Conservation (phyloP, 1,284 basidiomycete species). For the Filobasidium uniguttulatum region DNA sequence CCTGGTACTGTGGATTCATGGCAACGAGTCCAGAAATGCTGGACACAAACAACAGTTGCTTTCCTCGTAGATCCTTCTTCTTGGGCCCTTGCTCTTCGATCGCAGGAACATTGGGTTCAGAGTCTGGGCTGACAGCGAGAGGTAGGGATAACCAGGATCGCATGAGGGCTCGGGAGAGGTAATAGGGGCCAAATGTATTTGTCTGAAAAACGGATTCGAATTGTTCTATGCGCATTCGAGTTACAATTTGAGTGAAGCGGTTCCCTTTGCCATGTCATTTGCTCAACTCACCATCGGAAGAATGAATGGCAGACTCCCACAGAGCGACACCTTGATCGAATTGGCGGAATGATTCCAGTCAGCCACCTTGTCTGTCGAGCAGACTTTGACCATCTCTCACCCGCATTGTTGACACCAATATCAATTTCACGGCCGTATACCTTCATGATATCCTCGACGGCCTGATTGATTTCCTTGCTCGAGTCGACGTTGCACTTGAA, state of each 20-base stretch:
- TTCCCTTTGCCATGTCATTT: no score
- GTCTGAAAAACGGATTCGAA: slow-evolving; percentile 25
- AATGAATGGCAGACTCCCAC: slow-evolving; percentile 30
- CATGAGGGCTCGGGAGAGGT: slow-evolving; percentile 28
- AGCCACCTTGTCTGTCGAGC: neutral
- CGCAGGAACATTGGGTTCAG: neutral
- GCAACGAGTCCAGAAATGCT: slow-evolving; percentile 32
- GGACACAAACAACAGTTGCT: slow-evolving; percentile 35
- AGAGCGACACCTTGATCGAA: slow-evolving; percentile 20
- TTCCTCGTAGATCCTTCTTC: slow-evolving; percentile 13
- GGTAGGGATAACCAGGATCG: slow-evolving; percentile 27
- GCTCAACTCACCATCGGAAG: slow-evolving; percentile 26
- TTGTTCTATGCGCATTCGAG: slow-evolving; percentile 19
- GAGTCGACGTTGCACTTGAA: slow-evolving; percentile 27
- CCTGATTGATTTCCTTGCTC: slow-evolving; percentile 21
- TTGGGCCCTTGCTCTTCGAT: neutral
- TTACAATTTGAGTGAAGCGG: neutral
- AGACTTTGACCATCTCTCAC: neutral
- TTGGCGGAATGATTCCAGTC: neutral
- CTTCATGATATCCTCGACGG: slow-evolving; percentile 19
- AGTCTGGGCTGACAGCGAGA: slow-evolving; percentile 9
- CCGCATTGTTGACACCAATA: slow-evolving; percentile 20
- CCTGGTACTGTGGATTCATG: slow-evolving; percentile 34
- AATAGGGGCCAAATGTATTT: slow-evolving; percentile 32
- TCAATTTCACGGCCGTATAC: slow-evolving; percentile 26